phyloP scores from a whole-genome alignment of 345 rosid genomes.

The Clausena lansium region DNA sequence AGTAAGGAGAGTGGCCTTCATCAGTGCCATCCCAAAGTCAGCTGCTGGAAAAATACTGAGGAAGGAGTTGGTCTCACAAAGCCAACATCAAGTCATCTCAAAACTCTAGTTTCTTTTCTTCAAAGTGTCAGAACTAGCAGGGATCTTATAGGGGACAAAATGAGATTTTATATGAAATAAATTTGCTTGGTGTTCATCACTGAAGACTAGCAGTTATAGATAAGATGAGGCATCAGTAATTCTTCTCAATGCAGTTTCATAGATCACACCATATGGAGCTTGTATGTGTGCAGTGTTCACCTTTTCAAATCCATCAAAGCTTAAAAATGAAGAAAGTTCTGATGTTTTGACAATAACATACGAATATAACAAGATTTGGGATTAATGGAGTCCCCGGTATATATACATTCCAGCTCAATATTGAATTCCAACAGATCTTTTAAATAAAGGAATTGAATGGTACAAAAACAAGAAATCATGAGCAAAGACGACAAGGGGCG shows the following conservation, averaged over 20 bases:
- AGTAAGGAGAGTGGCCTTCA: conserved; percentile 51
- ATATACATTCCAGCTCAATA: not conserved
- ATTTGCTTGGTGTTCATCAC: not conserved
- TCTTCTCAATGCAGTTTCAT: not conserved
- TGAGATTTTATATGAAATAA: not conserved
- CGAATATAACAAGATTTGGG: not conserved
- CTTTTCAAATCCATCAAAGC: not conserved
- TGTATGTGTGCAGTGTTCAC: not conserved
- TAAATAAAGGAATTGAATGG: not conserved
- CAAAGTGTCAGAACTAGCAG: not conserved
- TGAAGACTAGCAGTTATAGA: not conserved
- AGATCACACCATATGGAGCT: not conserved
- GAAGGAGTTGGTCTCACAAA: conserved; percentile 45
- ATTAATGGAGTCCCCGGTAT: not conserved
- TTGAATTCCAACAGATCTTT: not conserved
- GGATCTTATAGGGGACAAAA: too few relatives aligned
- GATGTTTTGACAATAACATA: not conserved
- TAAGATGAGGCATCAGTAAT: too few relatives aligned
- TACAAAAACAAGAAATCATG: not conserved
- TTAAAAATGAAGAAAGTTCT: not conserved
- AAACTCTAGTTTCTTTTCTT: conserved; percentile 28
- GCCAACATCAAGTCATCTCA: conserved; percentile 32
- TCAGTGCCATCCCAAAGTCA: conserved; percentile 53
- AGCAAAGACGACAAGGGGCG: not conserved
- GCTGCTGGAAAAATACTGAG: conserved; percentile 65